phyloP scores from a whole-genome alignment of 2,329 filamentous ascomycete genomes.

The Colletotrichum endophyticum region DNA sequence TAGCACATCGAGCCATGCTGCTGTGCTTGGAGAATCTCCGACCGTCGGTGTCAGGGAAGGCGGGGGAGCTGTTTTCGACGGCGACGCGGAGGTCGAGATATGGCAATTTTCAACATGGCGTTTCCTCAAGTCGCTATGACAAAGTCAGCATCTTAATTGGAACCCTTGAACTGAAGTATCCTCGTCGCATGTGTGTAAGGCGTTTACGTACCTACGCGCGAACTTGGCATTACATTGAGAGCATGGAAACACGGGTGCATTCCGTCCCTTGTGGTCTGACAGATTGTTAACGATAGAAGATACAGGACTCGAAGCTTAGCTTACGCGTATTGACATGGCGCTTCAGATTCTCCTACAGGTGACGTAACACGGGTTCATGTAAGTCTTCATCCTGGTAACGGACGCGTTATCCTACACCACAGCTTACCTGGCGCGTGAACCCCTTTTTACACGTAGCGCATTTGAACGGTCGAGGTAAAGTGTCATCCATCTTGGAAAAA shows the following conservation, averaged over 20 bases:
- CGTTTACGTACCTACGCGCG: background rate
- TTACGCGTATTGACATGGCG: slow-evolving; percentile 12
- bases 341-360: slow-evolving; percentile 1
- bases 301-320: background rate
- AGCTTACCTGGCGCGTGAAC: slow-evolving; percentile 1
- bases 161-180: background rate
- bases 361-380: background rate
- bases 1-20: slow-evolving; percentile 4
- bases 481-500: background rate
- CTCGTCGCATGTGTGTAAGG: background rate
- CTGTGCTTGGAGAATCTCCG: background rate
- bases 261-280: background rate
- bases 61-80: background rate
- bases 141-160: background rate
- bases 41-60: background rate
- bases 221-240: background rate
- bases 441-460: slow-evolving; percentile 5
- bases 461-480: slow-evolving; percentile 6
- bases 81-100: background rate
- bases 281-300: background rate
- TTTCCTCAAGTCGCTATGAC: background rate
- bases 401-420: background rate
- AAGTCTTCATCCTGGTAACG: background rate
- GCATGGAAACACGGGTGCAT: background rate
- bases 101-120: slow-evolving; percentile 5